Evolutionary conservation across 208 protist genomes (phyloP).

Genomic region (Leishmania lainsoni): DNA sequence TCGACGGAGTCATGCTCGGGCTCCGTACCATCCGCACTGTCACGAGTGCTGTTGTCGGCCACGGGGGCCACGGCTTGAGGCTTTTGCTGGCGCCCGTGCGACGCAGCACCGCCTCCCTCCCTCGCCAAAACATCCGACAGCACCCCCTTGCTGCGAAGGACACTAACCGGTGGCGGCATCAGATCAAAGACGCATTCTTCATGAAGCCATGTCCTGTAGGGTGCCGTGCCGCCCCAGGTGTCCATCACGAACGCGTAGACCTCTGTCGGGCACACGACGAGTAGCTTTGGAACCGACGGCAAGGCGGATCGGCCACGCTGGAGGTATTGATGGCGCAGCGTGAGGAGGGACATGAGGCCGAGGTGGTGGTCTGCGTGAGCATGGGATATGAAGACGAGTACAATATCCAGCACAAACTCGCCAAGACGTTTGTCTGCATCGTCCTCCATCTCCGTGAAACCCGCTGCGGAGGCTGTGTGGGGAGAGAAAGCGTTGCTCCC

Average conservation of each 20-base stretch:
- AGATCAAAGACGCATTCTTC: slow-evolving; percentile 61
- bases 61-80: not conserved
- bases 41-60: not conserved
- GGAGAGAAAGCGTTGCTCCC: too few relatives aligned
- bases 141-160: not conserved
- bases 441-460: not conserved
- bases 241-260: slow-evolving; percentile 70
- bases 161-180: not conserved
- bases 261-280: slow-evolving; percentile 77
- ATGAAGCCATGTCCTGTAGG: slow-evolving; percentile 51
- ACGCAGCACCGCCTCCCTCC: not conserved
- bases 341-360: slow-evolving; percentile 71
- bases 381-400: slow-evolving; percentile 89
- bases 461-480: too few relatives aligned
- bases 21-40: not conserved
- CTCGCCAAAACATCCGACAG: not conserved
- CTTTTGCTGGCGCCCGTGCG: not conserved
- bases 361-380: slow-evolving; percentile 90
- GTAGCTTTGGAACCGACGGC: slow-evolving; percentile 20
- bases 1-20: not conserved
- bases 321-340: slow-evolving; percentile 51
- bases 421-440: slow-evolving; percentile 16
- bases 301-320: not conserved
- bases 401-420: slow-evolving; percentile 51
- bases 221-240: slow-evolving; percentile 41